Percentiles rank a stretch among this genome's conserved stretches.
Conservation (phyloP, 2,329 filamentous ascomycete genomes). For the Penicillium aurantiogriseum region DNA sequence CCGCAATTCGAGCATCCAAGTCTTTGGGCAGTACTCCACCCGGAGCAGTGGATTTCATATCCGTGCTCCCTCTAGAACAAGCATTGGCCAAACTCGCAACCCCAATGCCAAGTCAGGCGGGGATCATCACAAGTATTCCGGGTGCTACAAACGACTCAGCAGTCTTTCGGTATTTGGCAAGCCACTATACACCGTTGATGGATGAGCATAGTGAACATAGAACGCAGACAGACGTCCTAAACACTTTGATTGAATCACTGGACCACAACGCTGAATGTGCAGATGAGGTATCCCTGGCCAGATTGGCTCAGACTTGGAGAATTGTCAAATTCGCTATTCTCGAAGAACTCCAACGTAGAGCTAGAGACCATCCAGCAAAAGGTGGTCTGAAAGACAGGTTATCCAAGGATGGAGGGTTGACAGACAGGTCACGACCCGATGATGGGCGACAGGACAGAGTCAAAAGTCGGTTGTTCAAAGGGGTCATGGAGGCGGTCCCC, state of each 20-base stretch:
- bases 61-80: slow-evolving; percentile 53
- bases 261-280: slow-evolving; percentile 56
- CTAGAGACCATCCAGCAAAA: slow-evolving; percentile 32
- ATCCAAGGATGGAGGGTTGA: slow-evolving; percentile 31
- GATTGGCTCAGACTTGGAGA: slow-evolving; percentile 59
- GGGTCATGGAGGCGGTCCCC: slow-evolving; percentile 39
- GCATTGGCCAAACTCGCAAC: slow-evolving; percentile 46
- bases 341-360: slow-evolving; percentile 48
- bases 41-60: slow-evolving; percentile 44
- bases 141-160: slow-evolving; percentile 45
- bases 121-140: slow-evolving; percentile 50
- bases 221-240: slow-evolving; percentile 28
- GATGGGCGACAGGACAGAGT: slow-evolving; percentile 39
- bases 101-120: slow-evolving; percentile 46
- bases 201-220: slow-evolving; percentile 25
- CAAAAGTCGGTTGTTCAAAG: slow-evolving; percentile 46
- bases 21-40: slow-evolving; percentile 57
- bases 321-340: slow-evolving; percentile 53
- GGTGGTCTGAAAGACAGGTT: slow-evolving; percentile 25
- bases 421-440: slow-evolving; percentile 26
- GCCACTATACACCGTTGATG: slow-evolving; percentile 43
- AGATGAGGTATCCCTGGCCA: slow-evolving; percentile 49
- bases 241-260: slow-evolving; percentile 44
- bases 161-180: slow-evolving; percentile 45
- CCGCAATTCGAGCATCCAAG: slow-evolving; percentile 50